These are phyloP conservation scores for Ophiocordyceps unilateralis DNA, from an alignment of 2,329 filamentous ascomycete species.

Conservation along the genomic window DNA sequence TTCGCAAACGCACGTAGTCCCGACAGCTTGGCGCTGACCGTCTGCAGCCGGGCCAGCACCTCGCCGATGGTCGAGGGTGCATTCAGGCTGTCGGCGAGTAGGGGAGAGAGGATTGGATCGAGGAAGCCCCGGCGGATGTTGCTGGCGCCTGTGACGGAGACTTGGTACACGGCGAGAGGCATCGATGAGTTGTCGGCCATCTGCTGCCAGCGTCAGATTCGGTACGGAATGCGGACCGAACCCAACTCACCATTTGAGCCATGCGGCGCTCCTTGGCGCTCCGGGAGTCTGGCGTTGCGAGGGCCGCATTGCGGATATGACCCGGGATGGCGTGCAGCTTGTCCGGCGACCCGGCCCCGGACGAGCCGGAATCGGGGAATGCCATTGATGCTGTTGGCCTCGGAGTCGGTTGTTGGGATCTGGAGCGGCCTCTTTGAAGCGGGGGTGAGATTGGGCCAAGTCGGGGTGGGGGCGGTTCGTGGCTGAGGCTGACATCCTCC, in stretches of 20 bases:
- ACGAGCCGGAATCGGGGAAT: background rate
- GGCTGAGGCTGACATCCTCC: too few species aligned
- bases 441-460: background rate
- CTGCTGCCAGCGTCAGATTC: conserved; percentile 11
- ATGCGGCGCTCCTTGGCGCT: conserved; percentile 20
- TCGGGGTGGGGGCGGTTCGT: background rate
- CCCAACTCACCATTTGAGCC: conserved; percentile 13
- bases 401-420: background rate
- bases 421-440: background rate
- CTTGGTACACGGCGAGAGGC: conserved; percentile 72
- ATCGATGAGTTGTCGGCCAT: conserved; percentile 60
- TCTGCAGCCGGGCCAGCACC: conserved; percentile 55
- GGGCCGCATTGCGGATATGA: conserved; percentile 20
- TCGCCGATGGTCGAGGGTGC: conserved; percentile 63
- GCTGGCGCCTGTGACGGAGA: conserved; percentile 66
- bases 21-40: conserved; percentile 55
- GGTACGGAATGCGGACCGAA: background rate
- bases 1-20: conserved; percentile 49
- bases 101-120: conserved; percentile 59
- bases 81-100: conserved; percentile 52
- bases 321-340: conserved; percentile 22
- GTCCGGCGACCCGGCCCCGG: conserved; percentile 11
- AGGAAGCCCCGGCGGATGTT: conserved; percentile 78
- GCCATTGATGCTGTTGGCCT: background rate
- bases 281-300: conserved; percentile 17